phyloP scores from a whole-genome alignment of 1,284 basidiomycete species.

The Rhodotorula sp. region DNA sequence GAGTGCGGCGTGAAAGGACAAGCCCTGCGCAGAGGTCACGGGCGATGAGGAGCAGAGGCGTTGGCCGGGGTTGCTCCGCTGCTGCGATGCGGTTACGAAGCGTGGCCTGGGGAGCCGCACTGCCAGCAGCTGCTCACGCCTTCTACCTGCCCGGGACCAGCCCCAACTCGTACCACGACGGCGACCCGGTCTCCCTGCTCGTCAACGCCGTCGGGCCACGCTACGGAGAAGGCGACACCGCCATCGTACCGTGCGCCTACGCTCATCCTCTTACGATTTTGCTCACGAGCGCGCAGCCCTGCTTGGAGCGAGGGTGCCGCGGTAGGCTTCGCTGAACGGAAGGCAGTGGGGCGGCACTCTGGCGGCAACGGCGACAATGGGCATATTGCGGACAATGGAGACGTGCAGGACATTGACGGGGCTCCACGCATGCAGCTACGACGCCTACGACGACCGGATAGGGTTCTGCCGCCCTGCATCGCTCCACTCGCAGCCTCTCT shows the following conservation, averaged over 20 bases:
- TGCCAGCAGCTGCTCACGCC: not conserved
- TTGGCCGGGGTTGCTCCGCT: not conserved
- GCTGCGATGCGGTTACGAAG: not conserved
- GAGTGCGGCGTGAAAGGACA: too few species aligned
- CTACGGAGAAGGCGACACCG: not conserved
- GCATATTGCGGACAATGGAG: too few species aligned
- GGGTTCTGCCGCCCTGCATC: conserved; percentile 86
- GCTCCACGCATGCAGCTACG: conserved; percentile 48
- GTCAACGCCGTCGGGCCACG: conserved; percentile 48
- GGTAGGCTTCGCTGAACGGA: too few species aligned
- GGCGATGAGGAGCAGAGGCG: too few species aligned
- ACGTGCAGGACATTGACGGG: not conserved
- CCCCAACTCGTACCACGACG: conserved; percentile 49
- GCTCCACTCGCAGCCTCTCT: conserved; percentile 77
- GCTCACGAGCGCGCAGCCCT: not conserved
- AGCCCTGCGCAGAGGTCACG: too few species aligned
- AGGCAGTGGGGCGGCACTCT: not conserved
- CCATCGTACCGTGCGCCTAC: not conserved
- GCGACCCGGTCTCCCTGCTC: conserved; percentile 50
- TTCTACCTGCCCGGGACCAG: conserved; percentile 52
- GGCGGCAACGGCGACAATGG: too few species aligned
- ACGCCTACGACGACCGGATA: conserved; percentile 83
- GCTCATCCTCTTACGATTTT: not conserved
- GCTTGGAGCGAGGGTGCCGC: too few species aligned
- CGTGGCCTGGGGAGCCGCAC: too few species aligned